Conservation (phyloP, 1,139 yeast species). For the Pichia sp. region DNA sequence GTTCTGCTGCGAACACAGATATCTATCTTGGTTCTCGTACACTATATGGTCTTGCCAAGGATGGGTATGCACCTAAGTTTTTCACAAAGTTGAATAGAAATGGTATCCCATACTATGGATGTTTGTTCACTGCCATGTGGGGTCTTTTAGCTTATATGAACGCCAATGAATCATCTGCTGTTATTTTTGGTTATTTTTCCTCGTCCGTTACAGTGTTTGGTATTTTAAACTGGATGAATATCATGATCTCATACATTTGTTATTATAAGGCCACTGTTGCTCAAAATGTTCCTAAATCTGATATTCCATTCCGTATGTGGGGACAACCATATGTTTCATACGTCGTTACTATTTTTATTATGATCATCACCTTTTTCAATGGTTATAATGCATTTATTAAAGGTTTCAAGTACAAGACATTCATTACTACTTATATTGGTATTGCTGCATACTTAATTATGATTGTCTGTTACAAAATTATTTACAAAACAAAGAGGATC, state of each 20-base stretch:
- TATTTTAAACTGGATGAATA: constrained; percentile 38
- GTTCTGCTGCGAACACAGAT: constrained; percentile 46
- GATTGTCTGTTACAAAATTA: constrained; percentile 57
- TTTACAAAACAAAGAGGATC: constrained; percentile 50
- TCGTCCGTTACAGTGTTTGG: constrained; percentile 28
- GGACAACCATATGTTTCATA: constrained; percentile 31
- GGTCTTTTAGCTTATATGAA: constrained; percentile 25
- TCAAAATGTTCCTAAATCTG: constrained; percentile 19
- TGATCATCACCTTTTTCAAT: constrained; percentile 28
- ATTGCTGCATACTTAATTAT: constrained; percentile 62
- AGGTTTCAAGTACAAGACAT: constrained; percentile 54
- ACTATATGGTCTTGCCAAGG: constrained; percentile 39
- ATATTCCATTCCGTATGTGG: constrained; percentile 22
- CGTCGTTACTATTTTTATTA: constrained; percentile 24
- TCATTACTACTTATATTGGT: constrained; percentile 78
- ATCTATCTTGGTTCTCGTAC: constrained; percentile 44
- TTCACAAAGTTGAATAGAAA: constrained; percentile 23
- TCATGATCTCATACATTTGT: constrained; percentile 58
- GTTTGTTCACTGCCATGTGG: constrained; percentile 27
- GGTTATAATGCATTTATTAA: constrained; percentile 38
- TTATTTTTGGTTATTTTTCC: constrained; percentile 26
- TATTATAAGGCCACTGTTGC: constrained; percentile 51
- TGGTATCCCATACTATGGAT: constrained; percentile 14
- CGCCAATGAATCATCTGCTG: constrained; percentile 17
- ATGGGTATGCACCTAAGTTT: constrained; percentile 42